Evolutionary conservation across 83 land plant species (phyloP).

Genomic region (Diphasiastrum complanatum): DNA sequence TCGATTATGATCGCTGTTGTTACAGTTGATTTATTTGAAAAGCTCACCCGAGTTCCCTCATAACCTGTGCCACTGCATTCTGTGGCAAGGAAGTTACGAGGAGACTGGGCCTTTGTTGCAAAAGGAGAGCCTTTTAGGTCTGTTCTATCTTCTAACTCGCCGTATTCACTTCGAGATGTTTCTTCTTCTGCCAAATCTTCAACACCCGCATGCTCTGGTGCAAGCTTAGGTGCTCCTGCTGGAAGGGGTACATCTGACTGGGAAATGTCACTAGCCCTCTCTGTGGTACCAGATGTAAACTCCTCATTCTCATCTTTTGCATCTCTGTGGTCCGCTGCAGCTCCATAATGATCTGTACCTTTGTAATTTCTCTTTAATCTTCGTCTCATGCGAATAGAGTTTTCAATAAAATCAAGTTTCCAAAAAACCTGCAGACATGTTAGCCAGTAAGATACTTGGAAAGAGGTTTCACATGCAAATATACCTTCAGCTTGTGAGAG

Average conservation of each 20-base stretch:
- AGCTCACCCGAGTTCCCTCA: too few relatives aligned
- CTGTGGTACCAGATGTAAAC: conserved; percentile 3
- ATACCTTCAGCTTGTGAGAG: too few relatives aligned
- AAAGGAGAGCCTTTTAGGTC: conserved; percentile 22
- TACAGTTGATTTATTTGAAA: too few relatives aligned
- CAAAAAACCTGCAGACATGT: conserved; percentile 53
- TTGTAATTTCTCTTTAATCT: conserved; percentile 72
- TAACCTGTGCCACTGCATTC: too few relatives aligned
- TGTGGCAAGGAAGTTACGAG: too few relatives aligned
- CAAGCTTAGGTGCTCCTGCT: conserved; percentile 49
- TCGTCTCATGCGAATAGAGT: conserved; percentile 80
- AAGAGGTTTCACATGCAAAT: conserved; percentile 8
- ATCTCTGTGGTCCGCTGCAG: conserved; percentile 75
- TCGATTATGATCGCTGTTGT: conserved; percentile 48
- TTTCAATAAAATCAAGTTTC: conserved; percentile 88
- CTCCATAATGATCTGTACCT: conserved; percentile 69
- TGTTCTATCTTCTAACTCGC: conserved; percentile 27
- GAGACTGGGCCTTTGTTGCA: conserved; percentile 20
- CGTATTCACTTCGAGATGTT: conserved; percentile 11
- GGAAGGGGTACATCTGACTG: conserved; percentile 22
- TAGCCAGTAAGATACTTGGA: not conserved
- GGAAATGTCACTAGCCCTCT: conserved; percentile 15
- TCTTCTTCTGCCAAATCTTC: conserved; percentile 41
- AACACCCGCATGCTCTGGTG: conserved; percentile 51
- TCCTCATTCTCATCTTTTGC: conserved; percentile 15